Evolutionary conservation across 2,329 filamentous ascomycete genomes (phyloP).

Genomic region (Hypomyces perniciosus): DNA sequence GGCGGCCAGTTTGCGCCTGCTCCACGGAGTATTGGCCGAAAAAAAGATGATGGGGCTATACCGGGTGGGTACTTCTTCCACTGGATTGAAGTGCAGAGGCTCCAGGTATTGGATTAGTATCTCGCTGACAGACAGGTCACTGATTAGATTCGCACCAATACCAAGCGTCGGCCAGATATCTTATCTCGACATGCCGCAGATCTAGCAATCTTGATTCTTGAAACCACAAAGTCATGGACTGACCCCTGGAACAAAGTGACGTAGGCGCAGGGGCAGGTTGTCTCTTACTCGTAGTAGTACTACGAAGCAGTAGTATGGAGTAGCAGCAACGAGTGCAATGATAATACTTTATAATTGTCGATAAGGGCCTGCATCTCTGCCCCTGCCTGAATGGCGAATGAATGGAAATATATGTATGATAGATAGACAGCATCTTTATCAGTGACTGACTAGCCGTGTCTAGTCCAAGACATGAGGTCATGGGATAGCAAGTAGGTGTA

Average conservation of each 20-base stretch:
- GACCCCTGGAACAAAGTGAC: neutral
- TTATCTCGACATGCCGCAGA: neutral
- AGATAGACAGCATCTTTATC: too few species aligned
- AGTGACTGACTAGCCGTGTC: too few species aligned
- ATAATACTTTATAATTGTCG: too few species aligned
- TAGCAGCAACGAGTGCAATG: too few species aligned
- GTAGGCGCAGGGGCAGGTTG: neutral
- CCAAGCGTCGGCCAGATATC: neutral
- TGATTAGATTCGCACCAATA: too few species aligned
- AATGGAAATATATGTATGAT: too few species aligned
- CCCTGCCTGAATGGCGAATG: too few species aligned
- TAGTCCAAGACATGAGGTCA: too few species aligned
- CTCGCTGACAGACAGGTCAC: neutral
- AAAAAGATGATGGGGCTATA: neutral
- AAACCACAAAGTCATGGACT: neutral
- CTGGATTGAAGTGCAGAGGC: neutral
- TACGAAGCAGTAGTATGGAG: too few species aligned
- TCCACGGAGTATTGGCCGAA: neutral
- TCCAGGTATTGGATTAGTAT: neutral
- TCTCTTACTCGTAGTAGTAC: too few species aligned
- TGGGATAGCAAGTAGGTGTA: too few species aligned
- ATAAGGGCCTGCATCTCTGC: too few species aligned
- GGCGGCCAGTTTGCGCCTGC: conserved; percentile 9
- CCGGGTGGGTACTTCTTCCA: neutral
- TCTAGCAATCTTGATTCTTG: neutral